A percentile compares a stretch with the other conserved stretches of the same genome.
These are phyloP conservation scores for Neurospora crassa DNA, from an alignment of 2,329 filamentous ascomycete genomes.

Conservation along the genomic window DNA sequence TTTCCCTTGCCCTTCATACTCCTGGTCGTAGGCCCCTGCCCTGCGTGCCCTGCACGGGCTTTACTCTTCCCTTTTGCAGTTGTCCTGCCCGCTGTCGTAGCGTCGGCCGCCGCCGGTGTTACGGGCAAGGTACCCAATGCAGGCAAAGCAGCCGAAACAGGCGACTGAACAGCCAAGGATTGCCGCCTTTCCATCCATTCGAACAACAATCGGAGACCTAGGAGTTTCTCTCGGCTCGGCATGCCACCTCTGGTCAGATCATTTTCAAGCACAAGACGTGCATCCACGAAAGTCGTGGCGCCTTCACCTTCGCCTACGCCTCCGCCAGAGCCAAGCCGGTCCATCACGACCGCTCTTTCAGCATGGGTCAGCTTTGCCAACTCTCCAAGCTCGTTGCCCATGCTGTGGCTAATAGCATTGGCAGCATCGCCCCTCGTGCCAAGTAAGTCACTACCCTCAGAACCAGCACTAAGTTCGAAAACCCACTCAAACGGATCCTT, in stretches of 20 bases:
- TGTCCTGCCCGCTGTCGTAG: conserved; percentile 12
- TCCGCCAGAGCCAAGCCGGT: conserved; percentile 35
- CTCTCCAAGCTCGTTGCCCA: neutral
- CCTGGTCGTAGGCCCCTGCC: neutral
- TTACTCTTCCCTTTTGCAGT: conserved; percentile 14
- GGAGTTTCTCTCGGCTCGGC: conserved; percentile 28
- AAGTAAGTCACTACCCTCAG: neutral
- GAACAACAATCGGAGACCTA: conserved; percentile 43
- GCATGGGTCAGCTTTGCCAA: conserved; percentile 49
- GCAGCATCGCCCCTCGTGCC: neutral
- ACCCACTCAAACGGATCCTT: conserved; percentile 60
- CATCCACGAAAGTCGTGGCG: conserved; percentile 50
- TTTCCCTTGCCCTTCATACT: conserved; percentile 7
- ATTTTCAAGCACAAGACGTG: conserved; percentile 55
- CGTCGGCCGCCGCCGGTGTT: conserved; percentile 1
- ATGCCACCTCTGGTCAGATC: conserved; percentile 29
- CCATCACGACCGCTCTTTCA: conserved; percentile 56
- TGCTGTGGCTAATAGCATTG: neutral
- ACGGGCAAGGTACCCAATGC: conserved; percentile 7
- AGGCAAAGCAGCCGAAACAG: conserved; percentile 9
- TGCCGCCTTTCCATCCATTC: conserved; percentile 44
- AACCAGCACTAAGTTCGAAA: conserved; percentile 47
- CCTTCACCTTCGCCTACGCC: conserved; percentile 34
- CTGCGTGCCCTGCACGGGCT: conserved; percentile 7
- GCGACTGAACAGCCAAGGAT: neutral